These are phyloP conservation scores for Aspergillus spinulosporus DNA, from an alignment of 2,329 filamentous ascomycete species.

Conservation along the genomic window DNA sequence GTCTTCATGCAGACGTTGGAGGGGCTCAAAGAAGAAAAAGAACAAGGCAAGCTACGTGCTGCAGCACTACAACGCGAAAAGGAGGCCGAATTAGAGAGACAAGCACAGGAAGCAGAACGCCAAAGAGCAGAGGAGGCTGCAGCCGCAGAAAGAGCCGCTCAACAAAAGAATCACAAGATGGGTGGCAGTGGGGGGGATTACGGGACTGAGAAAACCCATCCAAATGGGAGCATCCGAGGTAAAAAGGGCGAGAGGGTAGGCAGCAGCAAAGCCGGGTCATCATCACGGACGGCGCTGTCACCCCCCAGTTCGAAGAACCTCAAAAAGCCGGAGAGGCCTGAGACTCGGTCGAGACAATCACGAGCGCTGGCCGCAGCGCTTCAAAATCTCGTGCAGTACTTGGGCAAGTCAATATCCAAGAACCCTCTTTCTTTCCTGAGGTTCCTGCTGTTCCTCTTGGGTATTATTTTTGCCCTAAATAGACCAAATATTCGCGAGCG, in stretches of 20 bases:
- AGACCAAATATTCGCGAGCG: slow-evolving; percentile 73
- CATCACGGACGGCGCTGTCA: slow-evolving; percentile 35
- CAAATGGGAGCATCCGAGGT: slow-evolving; percentile 35
- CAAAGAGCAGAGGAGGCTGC: slow-evolving; percentile 38
- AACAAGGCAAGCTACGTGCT: slow-evolving; percentile 65
- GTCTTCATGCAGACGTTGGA: slow-evolving; percentile 84
- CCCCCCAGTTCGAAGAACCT: slow-evolving; percentile 37
- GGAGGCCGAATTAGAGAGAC: slow-evolving; percentile 54
- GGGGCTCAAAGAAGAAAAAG: slow-evolving; percentile 78
- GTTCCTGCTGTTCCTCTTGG: slow-evolving; percentile 75
- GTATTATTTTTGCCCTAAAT: slow-evolving; percentile 74
- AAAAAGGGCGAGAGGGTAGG: slow-evolving; percentile 32
- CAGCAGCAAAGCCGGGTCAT: slow-evolving; percentile 24
- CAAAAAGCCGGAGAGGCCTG: slow-evolving; percentile 41
- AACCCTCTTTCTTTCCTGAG: slow-evolving; percentile 59
- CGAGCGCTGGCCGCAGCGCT: slow-evolving; percentile 48
- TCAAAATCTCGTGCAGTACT: slow-evolving; percentile 52
- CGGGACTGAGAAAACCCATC: slow-evolving; percentile 61
- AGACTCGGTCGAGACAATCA: slow-evolving; percentile 39
- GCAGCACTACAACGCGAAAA: slow-evolving; percentile 64
- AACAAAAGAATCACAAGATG: slow-evolving; percentile 46
- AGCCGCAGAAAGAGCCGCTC: slow-evolving; percentile 42
- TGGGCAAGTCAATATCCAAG: slow-evolving; percentile 53
- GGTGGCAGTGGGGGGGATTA: slow-evolving; percentile 68
- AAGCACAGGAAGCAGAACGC: slow-evolving; percentile 47